Evolutionary conservation across 805 yeast genomes (phyloP).

Genomic region (Saccharomycopsis schoenii): DNA sequence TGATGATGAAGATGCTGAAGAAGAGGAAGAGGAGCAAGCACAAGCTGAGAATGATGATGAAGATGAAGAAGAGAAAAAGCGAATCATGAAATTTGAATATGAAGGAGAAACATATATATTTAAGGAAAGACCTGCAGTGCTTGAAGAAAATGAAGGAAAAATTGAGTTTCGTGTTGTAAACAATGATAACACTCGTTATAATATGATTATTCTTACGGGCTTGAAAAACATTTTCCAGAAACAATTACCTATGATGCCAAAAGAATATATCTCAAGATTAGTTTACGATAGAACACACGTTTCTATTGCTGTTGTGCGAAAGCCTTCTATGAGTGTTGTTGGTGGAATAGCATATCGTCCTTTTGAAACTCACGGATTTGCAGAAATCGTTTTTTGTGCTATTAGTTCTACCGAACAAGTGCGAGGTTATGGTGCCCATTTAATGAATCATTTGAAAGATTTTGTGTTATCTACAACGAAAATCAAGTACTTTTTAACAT

Average conservation of each 20-base stretch:
- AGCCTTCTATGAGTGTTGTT: constrained; percentile 78
- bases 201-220: constrained; percentile 87
- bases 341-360: constrained; percentile 98
- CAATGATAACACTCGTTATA: constrained; percentile 83
- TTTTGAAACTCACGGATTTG: constrained; percentile 81
- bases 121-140: constrained; percentile 87
- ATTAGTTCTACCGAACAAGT: constrained; percentile 96
- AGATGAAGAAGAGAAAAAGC: constrained; percentile 23
- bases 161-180: constrained; percentile 95
- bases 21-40: constrained; percentile 22
- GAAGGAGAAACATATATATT: constrained; percentile 77
- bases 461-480: constrained; percentile 84
- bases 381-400: constrained; percentile 98
- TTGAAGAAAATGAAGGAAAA: constrained; percentile 87
- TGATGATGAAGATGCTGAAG: constrained; percentile 22
- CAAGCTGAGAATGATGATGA: constrained; percentile 20
- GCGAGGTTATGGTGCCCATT: constrained; percentile 95
- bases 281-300: constrained; percentile 92
- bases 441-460: constrained; percentile 96
- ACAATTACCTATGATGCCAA: constrained; percentile 97
- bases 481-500: constrained; percentile 78
- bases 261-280: constrained; percentile 88
- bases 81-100: constrained; percentile 33
- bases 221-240: constrained; percentile 92
- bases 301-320: constrained; percentile 91